Percentiles rank a stretch among this genome's conserved stretches.
phyloP scores from a whole-genome alignment of 129 eudicot genomes.

The Scalesia atractyloides region DNA sequence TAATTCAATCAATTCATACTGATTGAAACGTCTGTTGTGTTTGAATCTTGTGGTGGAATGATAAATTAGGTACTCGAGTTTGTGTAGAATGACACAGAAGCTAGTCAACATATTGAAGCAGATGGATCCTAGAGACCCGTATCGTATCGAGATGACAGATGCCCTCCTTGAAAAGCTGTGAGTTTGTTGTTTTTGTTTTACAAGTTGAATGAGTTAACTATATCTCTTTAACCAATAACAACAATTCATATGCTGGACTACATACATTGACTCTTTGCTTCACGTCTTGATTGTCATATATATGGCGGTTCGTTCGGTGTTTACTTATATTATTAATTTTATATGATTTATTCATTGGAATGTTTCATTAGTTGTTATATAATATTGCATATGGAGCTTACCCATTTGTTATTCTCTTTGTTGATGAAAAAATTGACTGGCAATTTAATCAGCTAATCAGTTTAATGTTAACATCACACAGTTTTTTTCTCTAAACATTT shows the following conservation, averaged over 20 bases:
- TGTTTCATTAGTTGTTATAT: neutral
- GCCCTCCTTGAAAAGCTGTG: conserved; percentile 84
- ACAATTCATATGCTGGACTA: too few species aligned
- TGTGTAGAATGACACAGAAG: conserved; percentile 85
- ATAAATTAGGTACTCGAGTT: conserved; percentile 59
- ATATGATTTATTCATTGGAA: neutral
- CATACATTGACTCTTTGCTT: too few species aligned
- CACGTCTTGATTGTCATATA: too few species aligned
- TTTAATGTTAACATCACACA: too few species aligned
- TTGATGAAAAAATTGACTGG: too few species aligned
- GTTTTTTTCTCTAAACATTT: too few species aligned
- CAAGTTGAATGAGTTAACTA: neutral
- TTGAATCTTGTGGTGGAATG: neutral
- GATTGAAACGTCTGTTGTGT: neutral
- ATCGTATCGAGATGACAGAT: conserved; percentile 81
- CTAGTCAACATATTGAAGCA: conserved; percentile 86
- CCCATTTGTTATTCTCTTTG: too few species aligned
- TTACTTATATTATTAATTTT: too few species aligned
- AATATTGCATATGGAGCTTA: neutral
- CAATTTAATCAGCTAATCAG: too few species aligned
- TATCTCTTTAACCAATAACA: too few species aligned
- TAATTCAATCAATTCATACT: neutral
- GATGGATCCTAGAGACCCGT: conserved; percentile 86
- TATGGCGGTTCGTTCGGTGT: too few species aligned
- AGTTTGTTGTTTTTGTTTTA: conserved; percentile 27